Base-by-base conservation (phyloP, 202 grass and related monocot species). In the Setaria italica region DNA sequence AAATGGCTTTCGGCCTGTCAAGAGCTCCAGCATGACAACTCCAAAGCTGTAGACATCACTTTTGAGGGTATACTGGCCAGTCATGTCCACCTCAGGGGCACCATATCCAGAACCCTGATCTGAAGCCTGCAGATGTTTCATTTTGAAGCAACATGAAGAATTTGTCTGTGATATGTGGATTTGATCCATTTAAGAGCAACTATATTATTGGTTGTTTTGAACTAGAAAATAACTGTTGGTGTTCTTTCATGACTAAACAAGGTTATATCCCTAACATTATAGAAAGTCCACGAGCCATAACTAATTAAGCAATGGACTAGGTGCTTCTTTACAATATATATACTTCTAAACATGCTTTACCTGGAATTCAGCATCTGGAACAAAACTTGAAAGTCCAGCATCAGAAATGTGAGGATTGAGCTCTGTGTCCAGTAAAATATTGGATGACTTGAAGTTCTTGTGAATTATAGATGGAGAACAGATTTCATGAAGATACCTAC, bases 361-460 rank as follows among this genome's bases (percentile, higher is more conserved):
- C 89, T 97, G 94, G 78, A 94, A 97, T 89, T 97, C 86, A 67
- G 82, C 85, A 80, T 91, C 78, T 80, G 92, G 87, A 86, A 92
- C 78, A 85, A 88, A 85, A 46, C 74, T 84, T 53, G 88, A 86
- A 79, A 92, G 80, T 71, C 92, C 94, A 50, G 85, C 87, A 83
- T 97, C 94, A 70, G 94, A 94, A 59, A 97, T 84, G 72, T 94
- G 94, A 80, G 94, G 94, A 75, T 92, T 94, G 48, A 94, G 82
- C 72, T 94, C 94, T 0, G 35, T 47, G 62, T 97, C 94, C 83
- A 97, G 80, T 72, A 97, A 78, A 88, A 97, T 97, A 85, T 94
- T 92, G 53, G 94, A 94, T 72, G 94, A 97, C 74, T 97, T 97
- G 62, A 97, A 94, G 81, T 94, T 94, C 88, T 90, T 97, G 83